Percentiles rank a stretch among this genome's conserved stretches.
phyloP scores from a whole-genome alignment of 352 stramenopile species.

The Pythium guiyangense region DNA sequence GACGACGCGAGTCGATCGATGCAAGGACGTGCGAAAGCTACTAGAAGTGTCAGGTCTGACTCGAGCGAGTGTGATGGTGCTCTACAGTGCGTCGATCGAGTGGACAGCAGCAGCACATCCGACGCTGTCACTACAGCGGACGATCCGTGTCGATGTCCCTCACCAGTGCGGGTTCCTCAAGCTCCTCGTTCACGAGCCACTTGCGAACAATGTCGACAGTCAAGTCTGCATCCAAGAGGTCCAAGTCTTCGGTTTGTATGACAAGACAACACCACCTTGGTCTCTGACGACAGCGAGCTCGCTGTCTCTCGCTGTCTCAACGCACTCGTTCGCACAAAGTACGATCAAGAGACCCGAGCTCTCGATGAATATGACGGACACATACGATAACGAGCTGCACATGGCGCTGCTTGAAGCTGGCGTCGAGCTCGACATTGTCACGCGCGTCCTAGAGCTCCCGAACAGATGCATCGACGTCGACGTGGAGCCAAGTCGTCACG shows the following conservation, averaged over 20 bases:
- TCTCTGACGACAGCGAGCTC: neutral
- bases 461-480: neutral
- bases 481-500: neutral
- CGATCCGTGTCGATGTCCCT: constrained; percentile 11
- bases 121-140: constrained; percentile 3
- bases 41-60: no score
- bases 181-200: constrained; percentile 19
- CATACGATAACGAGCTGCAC: constrained; percentile 19
- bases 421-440: constrained; percentile 28
- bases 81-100: constrained; percentile 1
- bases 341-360: neutral
- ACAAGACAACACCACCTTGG: neutral
- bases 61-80: neutral
- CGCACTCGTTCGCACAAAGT: neutral
- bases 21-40: no score
- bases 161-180: constrained; percentile 26
- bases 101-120: neutral
- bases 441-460: constrained; percentile 15
- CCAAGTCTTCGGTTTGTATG: constrained; percentile 17
- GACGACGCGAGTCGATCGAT: no score
- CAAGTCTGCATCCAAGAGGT: constrained; percentile 26
- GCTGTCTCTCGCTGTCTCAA: neutral
- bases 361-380: constrained; percentile 2
- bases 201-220: neutral
- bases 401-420: constrained; percentile 26